Evolutionary conservation across 2,329 filamentous ascomycete genomes (phyloP).

Genomic region (Stagonosporopsis cucurbitacearum): DNA sequence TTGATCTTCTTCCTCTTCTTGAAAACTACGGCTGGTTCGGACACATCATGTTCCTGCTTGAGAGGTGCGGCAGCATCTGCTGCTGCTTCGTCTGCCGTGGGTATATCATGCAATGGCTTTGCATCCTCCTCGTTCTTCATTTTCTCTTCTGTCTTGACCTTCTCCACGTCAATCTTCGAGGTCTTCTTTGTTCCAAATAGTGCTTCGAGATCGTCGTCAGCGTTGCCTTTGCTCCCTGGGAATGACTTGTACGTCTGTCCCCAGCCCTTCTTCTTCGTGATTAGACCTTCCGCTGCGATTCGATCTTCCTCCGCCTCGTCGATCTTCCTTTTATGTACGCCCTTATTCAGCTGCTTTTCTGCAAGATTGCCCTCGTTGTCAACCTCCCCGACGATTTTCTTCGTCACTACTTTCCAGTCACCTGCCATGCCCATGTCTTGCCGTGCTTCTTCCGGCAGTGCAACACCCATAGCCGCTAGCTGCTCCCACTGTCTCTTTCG

Average conservation of each 20-base stretch:
- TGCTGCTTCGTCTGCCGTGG: constrained; percentile 37
- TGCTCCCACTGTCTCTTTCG: constrained; percentile 86
- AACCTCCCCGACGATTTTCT: constrained; percentile 51
- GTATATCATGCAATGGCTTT: constrained; percentile 33
- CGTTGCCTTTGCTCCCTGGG: constrained; percentile 50
- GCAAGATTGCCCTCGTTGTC: constrained; percentile 57
- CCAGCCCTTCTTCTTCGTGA: constrained; percentile 52
- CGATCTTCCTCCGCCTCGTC: constrained; percentile 68
- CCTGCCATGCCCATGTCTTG: constrained; percentile 85
- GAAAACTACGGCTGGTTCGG: constrained; percentile 66
- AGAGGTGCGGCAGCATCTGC: constrained; percentile 20
- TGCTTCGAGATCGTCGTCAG: constrained; percentile 71
- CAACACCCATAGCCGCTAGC: constrained; percentile 84
- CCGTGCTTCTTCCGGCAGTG: constrained; percentile 78
- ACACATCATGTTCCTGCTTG: constrained; percentile 32
- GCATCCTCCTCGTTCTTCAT: constrained; percentile 25
- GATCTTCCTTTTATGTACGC: constrained; percentile 67
- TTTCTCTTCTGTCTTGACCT: constrained; percentile 28
- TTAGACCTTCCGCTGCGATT: constrained; percentile 60
- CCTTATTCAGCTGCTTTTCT: constrained; percentile 54
- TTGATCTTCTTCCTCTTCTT: constrained; percentile 77
- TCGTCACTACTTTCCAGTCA: constrained; percentile 78
- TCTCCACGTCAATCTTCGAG: constrained; percentile 55
- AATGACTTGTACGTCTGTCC: constrained; percentile 55
- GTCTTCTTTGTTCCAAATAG: constrained; percentile 53